Percentiles rank a stretch among this genome's conserved stretches.
Conservation (phyloP, 768 basidiomycete species). For the Boletus huronensis region DNA sequence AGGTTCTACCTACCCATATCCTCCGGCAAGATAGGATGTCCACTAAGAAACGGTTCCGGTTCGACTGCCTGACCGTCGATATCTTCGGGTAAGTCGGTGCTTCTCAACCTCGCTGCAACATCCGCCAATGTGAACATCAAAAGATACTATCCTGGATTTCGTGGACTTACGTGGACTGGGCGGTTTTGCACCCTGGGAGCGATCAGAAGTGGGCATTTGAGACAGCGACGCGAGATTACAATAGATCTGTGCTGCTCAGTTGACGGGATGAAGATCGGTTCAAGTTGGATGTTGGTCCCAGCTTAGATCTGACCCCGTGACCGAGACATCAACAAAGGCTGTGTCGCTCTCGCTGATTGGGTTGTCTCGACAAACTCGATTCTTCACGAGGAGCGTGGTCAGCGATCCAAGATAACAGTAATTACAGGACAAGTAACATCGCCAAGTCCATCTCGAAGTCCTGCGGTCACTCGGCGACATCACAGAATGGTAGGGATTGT, state of each 20-base stretch:
- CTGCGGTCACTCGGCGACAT: neutral
- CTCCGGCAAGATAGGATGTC: constrained; percentile 29
- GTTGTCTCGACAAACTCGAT: too few relatives aligned
- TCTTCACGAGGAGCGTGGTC: too few relatives aligned
- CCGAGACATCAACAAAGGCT: neutral
- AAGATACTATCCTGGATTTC: neutral
- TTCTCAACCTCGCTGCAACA: constrained; percentile 24
- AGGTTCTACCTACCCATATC: constrained; percentile 25
- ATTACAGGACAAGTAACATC: neutral
- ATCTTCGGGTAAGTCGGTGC: constrained; percentile 24
- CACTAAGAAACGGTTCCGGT: constrained; percentile 23
- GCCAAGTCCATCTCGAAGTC: neutral
- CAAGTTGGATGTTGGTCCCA: neutral
- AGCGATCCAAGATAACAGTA: neutral
- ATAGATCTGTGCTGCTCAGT: neutral
- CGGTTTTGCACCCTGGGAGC: constrained; percentile 1
- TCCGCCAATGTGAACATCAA: neutral
- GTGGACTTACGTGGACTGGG: constrained; percentile 27
- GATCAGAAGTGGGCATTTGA: constrained; percentile 10
- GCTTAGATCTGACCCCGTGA: too few relatives aligned
- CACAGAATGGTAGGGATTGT: constrained; percentile 16
- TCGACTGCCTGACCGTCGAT: neutral
- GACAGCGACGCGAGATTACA: neutral
- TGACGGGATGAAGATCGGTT: neutral
- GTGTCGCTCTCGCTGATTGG: neutral